These are phyloP conservation scores for Scenedesmus sp. DNA, from an alignment of 163 green algal species.

Conservation along the genomic window DNA sequence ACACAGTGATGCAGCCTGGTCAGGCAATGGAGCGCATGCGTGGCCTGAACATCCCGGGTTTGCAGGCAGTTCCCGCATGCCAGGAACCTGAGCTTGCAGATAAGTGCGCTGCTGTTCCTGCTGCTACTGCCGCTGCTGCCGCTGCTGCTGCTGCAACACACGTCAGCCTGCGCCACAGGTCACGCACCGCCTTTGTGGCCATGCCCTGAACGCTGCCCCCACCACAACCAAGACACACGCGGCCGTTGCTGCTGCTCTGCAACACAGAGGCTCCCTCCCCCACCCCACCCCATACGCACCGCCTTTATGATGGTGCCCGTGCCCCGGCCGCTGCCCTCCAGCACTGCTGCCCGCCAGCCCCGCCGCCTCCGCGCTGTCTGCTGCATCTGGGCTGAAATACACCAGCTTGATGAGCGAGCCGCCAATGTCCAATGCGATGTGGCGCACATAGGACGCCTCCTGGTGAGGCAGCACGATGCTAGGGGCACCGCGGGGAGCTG, in stretches of 20 bases:
- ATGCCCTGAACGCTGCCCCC: too few species aligned
- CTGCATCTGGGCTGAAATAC: slow-evolving; percentile 90
- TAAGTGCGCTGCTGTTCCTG: not conserved
- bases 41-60: too few species aligned
- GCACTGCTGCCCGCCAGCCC: not conserved
- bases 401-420: slow-evolving; percentile 98
- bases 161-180: not conserved
- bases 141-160: not conserved
- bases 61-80: too few species aligned
- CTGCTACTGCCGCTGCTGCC: not conserved
- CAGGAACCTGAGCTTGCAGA: too few species aligned
- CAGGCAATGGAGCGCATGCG: too few species aligned
- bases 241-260: too few species aligned
- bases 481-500: slow-evolving; percentile 66
- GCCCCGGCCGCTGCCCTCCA: not conserved
- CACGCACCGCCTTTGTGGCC: slow-evolving; percentile 11
- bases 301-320: slow-evolving; percentile 25
- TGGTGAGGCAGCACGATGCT: slow-evolving; percentile 93
- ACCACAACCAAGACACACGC: too few species aligned
- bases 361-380: not conserved
- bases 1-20: too few species aligned
- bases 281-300: not conserved
- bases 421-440: slow-evolving; percentile 97
- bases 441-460: slow-evolving; percentile 84
- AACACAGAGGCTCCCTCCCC: too few species aligned